Evolutionary conservation across 768 basidiomycete species (phyloP).

Genomic region (Lactarius hengduanensis): DNA sequence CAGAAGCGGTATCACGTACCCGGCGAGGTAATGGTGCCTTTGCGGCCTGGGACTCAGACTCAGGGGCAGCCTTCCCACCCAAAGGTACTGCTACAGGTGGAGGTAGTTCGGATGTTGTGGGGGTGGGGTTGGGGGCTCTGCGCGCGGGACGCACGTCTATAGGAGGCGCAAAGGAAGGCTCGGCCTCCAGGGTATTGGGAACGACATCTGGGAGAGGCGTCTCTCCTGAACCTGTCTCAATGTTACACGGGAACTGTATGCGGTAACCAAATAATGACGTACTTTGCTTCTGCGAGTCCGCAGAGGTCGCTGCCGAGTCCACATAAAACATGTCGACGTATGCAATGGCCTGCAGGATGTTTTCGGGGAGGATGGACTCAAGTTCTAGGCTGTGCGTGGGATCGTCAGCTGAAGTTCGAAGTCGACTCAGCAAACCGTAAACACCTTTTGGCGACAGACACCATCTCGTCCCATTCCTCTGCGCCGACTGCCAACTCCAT

Average conservation of each 20-base stretch:
- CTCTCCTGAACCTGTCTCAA: conserved; percentile 26
- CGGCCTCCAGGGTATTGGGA: conserved; percentile 53
- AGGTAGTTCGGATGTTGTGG: conserved; percentile 2
- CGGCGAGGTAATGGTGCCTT: conserved; percentile 4
- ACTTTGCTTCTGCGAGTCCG: conserved; percentile 23
- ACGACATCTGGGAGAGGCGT: conserved; percentile 50
- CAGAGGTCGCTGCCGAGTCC: conserved; percentile 39
- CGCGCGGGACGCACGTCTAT: not conserved
- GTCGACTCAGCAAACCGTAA: conserved; percentile 11
- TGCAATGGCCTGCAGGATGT: conserved; percentile 52
- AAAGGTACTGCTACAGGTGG: not conserved
- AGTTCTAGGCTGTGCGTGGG: conserved; percentile 40
- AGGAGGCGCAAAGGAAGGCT: conserved; percentile 43
- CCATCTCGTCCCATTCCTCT: conserved; percentile 54
- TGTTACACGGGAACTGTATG: not conserved
- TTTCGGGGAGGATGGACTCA: conserved; percentile 45
- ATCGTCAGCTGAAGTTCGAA: conserved; percentile 4
- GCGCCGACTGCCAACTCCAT: conserved; percentile 52
- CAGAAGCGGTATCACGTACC: not conserved
- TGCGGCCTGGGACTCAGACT: not conserved
- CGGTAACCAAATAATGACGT: not conserved
- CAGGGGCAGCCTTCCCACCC: not conserved
- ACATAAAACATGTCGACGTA: conserved; percentile 39
- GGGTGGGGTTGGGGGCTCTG: not conserved
- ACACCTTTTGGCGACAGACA: conserved; percentile 52